phyloP scores from a whole-genome alignment of 2,329 filamentous ascomycete genomes.

The Didymella pomorum region DNA sequence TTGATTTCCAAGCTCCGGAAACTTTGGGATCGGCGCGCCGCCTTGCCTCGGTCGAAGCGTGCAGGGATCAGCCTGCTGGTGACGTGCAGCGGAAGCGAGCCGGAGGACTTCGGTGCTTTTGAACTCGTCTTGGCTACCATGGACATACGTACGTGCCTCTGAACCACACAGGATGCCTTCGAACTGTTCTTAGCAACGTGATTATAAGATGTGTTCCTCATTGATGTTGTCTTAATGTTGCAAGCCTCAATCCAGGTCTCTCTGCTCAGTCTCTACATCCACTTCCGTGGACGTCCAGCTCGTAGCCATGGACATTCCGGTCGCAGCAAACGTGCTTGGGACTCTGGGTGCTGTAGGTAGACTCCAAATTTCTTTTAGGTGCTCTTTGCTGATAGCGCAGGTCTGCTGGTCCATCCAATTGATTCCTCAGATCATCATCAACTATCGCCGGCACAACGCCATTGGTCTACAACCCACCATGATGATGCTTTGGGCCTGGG shows the following conservation, averaged over 20 bases:
- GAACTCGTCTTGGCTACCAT: neutral
- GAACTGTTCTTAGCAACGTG: no score
- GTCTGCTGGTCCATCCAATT: constrained; percentile 74
- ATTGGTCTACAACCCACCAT: constrained; percentile 71
- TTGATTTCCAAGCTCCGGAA: constrained; percentile 34
- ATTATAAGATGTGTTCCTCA: neutral
- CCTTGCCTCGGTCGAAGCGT: constrained; percentile 23
- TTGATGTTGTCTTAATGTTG: no score
- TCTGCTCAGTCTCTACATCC: no score
- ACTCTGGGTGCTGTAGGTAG: constrained; percentile 67
- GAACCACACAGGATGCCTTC: constrained; percentile 4
- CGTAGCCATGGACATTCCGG: constrained; percentile 60
- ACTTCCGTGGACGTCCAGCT: no score
- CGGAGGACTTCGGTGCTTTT: constrained; percentile 1
- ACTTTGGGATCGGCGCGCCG: constrained; percentile 6
- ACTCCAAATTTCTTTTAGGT: no score
- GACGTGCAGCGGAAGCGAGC: constrained; percentile 16
- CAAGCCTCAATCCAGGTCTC: no score
- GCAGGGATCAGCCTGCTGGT: constrained; percentile 21
- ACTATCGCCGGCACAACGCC: constrained; percentile 71
- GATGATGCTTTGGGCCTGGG: constrained; percentile 76
- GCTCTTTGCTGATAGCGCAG: constrained; percentile 26
- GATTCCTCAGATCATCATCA: constrained; percentile 74
- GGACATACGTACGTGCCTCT: neutral
- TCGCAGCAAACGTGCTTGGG: constrained; percentile 66